Percentiles rank a stretch among this genome's conserved stretches.
These are phyloP conservation scores for Mortierella claussenii DNA, from an alignment of 192 early-diverging fungal species.

Conservation along the genomic window DNA sequence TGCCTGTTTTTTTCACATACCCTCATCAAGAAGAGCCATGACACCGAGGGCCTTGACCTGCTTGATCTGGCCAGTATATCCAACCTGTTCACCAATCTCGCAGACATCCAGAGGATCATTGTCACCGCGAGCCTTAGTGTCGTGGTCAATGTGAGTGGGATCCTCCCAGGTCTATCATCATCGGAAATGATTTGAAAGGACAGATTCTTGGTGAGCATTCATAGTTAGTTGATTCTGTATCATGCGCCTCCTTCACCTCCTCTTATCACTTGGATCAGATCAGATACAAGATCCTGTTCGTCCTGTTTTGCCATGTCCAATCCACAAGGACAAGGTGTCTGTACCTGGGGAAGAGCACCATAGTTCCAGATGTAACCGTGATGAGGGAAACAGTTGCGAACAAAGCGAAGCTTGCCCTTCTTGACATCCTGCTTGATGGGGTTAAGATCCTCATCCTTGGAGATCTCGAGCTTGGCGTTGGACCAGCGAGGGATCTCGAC, in stretches of 20 bases:
- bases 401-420: slow-evolving; percentile 99
- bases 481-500: slow-evolving; percentile 99
- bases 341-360: slow-evolving; percentile 94
- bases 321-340: not conserved
- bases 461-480: slow-evolving; percentile 99
- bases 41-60: slow-evolving; percentile 99
- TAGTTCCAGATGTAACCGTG: slow-evolving; percentile 99
- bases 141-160: slow-evolving; percentile 85
- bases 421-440: slow-evolving; percentile 99
- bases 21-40: slow-evolving; percentile 98
- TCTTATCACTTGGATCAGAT: too few species aligned
- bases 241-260: too few species aligned
- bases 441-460: slow-evolving; percentile 96
- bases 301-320: too few species aligned
- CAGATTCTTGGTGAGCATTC: too few species aligned
- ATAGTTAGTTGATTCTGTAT: too few species aligned
- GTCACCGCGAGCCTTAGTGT: slow-evolving; percentile 96
- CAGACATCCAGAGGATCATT: slow-evolving; percentile 98
- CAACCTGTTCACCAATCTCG: slow-evolving; percentile 97
- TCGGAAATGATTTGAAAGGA: too few species aligned
- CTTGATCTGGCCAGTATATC: slow-evolving; percentile 94
- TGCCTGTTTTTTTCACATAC: slow-evolving; percentile 34
- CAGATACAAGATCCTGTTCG: too few species aligned
- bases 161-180: slow-evolving; percentile 97
- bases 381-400: slow-evolving; percentile 99